Evolutionary conservation across 2,329 filamentous ascomycete species (phyloP).

Genomic region (Phialophora expanda): DNA sequence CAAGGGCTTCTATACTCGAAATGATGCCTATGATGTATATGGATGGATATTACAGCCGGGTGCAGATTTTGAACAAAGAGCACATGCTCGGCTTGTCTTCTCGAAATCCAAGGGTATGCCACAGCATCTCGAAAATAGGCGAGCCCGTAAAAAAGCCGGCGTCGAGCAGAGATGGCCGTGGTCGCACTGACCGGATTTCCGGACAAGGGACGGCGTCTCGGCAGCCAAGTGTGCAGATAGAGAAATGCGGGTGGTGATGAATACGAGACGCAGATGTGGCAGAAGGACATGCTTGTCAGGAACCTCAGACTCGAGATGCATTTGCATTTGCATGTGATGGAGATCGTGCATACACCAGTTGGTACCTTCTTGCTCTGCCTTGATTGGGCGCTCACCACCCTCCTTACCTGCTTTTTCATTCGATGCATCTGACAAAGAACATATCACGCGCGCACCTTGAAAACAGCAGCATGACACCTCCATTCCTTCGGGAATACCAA

Average conservation of each 20-base stretch:
- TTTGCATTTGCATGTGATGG: conserved; percentile 22
- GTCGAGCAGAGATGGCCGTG: not conserved
- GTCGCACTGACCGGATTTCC: too few species aligned
- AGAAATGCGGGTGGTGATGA: not conserved
- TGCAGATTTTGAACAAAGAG: not conserved
- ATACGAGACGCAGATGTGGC: not conserved
- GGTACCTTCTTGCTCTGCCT: not conserved
- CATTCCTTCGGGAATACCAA: conserved; percentile 7
- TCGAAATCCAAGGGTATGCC: not conserved
- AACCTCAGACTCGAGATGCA: conserved; percentile 13
- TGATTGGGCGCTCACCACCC: not conserved
- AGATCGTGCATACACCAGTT: not conserved
- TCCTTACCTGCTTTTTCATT: conserved; percentile 6
- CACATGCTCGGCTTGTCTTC: conserved; percentile 12
- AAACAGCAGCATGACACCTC: conserved; percentile 12
- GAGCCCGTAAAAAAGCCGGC: conserved; percentile 6
- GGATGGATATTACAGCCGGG: not conserved
- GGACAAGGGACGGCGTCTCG: not conserved
- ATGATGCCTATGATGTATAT: not conserved
- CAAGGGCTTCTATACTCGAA: not conserved
- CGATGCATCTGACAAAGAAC: conserved; percentile 9
- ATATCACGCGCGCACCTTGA: conserved; percentile 19
- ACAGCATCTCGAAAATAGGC: conserved; percentile 14
- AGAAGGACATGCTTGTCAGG: conserved; percentile 14
- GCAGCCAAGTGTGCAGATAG: not conserved